Evolutionary conservation across 345 rosid genomes (phyloP).

Genomic region (Hibiscus trionum): DNA sequence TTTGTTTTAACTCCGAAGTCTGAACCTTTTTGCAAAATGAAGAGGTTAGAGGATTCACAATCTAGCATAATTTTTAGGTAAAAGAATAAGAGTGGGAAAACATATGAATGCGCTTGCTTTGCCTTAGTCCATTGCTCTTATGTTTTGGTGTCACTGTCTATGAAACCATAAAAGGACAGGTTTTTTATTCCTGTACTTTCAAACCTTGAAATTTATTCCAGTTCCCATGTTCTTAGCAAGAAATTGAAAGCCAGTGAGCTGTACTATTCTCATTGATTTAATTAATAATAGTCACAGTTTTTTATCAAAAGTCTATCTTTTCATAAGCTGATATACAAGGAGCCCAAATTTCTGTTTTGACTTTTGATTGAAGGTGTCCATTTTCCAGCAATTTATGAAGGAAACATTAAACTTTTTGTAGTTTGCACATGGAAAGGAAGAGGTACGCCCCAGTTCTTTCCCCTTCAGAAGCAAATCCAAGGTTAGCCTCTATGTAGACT

Average conservation of each 20-base stretch:
- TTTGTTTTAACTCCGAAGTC: too few species aligned
- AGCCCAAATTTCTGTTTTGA: background rate
- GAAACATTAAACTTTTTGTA: slow-evolving; percentile 14
- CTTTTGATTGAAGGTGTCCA: background rate
- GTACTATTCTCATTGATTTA: background rate
- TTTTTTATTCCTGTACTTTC: too few species aligned
- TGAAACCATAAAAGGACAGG: too few species aligned
- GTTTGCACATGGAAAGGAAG: slow-evolving; percentile 49
- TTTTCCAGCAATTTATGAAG: slow-evolving; percentile 3
- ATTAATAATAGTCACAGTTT: background rate
- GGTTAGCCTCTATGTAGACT: slow-evolving; percentile 17
- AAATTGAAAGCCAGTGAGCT: background rate
- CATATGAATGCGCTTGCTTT: background rate
- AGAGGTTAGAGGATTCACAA: background rate
- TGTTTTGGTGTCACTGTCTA: background rate
- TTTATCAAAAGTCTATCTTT: background rate
- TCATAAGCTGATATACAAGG: background rate
- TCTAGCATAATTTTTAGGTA: background rate
- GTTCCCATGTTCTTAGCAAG: background rate
- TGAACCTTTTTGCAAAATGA: background rate
- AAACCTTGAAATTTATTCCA: background rate
- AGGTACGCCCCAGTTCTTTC: slow-evolving; percentile 23
- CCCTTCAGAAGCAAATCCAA: slow-evolving; percentile 28
- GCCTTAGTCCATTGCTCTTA: background rate
- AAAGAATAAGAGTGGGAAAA: too few species aligned